Conservation (phyloP, 257 asterid genomes). For the Scutellaria galericulata region DNA sequence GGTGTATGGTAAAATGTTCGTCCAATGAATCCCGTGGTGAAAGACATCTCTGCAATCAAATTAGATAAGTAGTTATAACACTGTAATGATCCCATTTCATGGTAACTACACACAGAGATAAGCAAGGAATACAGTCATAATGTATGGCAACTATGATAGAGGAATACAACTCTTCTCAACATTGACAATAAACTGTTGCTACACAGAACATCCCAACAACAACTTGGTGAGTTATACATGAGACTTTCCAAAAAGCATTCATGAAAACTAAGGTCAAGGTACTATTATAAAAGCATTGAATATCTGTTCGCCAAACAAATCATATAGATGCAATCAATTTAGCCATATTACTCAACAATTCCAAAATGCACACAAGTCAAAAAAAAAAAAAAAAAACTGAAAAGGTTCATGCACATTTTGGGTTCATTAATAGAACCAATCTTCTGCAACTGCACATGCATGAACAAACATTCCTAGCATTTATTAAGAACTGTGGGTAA, state of each 20-base stretch:
- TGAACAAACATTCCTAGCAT: constrained; percentile 2
- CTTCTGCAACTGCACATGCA: constrained; percentile 27
- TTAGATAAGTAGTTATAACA: constrained; percentile 25
- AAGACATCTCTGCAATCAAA: constrained; percentile 81
- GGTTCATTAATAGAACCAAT: constrained; percentile 18
- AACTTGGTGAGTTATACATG: constrained; percentile 2
- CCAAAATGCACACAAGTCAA: constrained; percentile 4
- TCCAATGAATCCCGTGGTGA: constrained; percentile 81
- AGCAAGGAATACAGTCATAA: not conserved
- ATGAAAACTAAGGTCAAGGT: not conserved
- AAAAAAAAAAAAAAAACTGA: not conserved
- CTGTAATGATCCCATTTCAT: constrained; percentile 1
- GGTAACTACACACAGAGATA: constrained; percentile 26
- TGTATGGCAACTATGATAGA: not conserved
- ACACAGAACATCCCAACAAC: not conserved
- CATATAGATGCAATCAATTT: constrained; percentile 9
- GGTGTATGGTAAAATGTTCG: constrained; percentile 86
- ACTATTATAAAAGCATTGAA: not conserved
- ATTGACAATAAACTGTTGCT: constrained; percentile 1
- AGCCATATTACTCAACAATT: not conserved
- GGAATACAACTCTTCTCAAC: constrained; percentile 16
- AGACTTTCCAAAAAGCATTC: not conserved
- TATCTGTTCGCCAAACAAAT: not conserved
- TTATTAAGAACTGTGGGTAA: constrained; percentile 10
- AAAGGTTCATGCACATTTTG: not conserved